Percentiles rank a stretch among this genome's conserved stretches.
Evolutionary conservation across 2,329 filamentous ascomycete species (phyloP).

Genomic region (Gaeumannomyces sp.): DNA sequence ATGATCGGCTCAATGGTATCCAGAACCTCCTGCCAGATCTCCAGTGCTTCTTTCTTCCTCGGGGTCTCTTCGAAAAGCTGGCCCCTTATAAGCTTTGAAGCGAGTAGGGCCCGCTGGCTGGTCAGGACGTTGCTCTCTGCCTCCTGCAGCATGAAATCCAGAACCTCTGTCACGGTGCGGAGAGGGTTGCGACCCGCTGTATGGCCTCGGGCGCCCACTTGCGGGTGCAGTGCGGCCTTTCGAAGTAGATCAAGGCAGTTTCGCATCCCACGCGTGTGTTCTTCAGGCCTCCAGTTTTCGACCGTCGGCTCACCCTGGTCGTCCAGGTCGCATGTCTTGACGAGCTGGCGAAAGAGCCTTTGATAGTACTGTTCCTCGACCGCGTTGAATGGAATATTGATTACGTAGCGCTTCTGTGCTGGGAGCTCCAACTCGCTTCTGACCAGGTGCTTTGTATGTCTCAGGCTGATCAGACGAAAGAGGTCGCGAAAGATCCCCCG

Average conservation of each 20-base stretch:
- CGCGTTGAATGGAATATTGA: conserved; percentile 83
- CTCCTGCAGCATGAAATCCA: conserved; percentile 87
- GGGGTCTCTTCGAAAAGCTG: conserved; percentile 75
- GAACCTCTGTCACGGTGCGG: conserved; percentile 76
- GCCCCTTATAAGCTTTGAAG: conserved; percentile 59
- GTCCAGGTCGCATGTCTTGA: conserved; percentile 60
- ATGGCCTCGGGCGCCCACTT: conserved; percentile 64
- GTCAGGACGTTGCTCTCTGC: conserved; percentile 60
- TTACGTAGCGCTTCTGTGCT: conserved; percentile 75
- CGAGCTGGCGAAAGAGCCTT: conserved; percentile 69
- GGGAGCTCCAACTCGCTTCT: conserved; percentile 74
- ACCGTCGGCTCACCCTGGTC: conserved; percentile 54
- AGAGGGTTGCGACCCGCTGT: conserved; percentile 62
- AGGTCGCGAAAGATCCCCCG: conserved; percentile 61
- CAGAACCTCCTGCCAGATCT: conserved; percentile 59
- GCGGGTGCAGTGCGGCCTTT: conserved; percentile 59
- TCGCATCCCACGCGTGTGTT: conserved; percentile 56
- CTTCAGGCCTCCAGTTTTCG: conserved; percentile 59
- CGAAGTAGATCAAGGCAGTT: conserved; percentile 59
- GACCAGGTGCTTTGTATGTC: conserved; percentile 80
- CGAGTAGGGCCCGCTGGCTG: conserved; percentile 62
- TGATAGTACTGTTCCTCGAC: conserved; percentile 88
- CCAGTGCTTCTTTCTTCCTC: conserved; percentile 59
- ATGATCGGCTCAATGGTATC: conserved; percentile 47
- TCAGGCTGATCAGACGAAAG: conserved; percentile 66